These are phyloP conservation scores for Fallopia convolvulus DNA, from an alignment of 148 eudicot genomes.

Conservation along the genomic window DNA sequence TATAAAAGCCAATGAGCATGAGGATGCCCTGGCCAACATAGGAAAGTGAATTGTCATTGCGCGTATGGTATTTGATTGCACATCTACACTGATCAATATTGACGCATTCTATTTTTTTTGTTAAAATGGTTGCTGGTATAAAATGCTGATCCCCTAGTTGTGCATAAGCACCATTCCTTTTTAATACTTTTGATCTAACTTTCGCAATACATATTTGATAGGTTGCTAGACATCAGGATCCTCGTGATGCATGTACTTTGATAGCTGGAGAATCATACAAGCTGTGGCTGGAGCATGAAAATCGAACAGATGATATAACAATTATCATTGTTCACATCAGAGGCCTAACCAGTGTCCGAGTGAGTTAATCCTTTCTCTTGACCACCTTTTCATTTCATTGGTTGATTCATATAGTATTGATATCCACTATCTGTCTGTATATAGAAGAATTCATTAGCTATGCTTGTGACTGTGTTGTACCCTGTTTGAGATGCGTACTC, in stretches of 20 bases:
- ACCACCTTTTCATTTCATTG: not conserved
- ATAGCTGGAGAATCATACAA: conserved; percentile 86
- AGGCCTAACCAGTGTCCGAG: conserved; percentile 46
- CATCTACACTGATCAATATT: not conserved
- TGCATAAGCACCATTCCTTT: not conserved
- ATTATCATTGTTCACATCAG: conserved; percentile 70
- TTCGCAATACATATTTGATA: conserved; percentile 9
- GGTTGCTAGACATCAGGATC: conserved; percentile 62
- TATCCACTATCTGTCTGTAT: too few relatives aligned
- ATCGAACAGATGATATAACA: conserved; percentile 89
- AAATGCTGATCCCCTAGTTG: not conserved
- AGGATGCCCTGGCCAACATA: not conserved
- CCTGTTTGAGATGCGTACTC: not conserved
- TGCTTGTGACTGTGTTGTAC: not conserved
- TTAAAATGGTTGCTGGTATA: not conserved
- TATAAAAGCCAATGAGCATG: too few relatives aligned
- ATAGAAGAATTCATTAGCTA: not conserved
- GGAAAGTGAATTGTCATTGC: not conserved
- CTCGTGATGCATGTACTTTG: conserved; percentile 71
- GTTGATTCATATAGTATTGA: not conserved
- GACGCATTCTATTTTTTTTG: not conserved
- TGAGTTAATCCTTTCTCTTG: not conserved
- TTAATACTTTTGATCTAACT: not conserved
- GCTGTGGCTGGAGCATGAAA: conserved; percentile 74
- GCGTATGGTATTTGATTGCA: not conserved